Conservation (phyloP, 768 basidiomycete species). For the Grammothele lineata region DNA sequence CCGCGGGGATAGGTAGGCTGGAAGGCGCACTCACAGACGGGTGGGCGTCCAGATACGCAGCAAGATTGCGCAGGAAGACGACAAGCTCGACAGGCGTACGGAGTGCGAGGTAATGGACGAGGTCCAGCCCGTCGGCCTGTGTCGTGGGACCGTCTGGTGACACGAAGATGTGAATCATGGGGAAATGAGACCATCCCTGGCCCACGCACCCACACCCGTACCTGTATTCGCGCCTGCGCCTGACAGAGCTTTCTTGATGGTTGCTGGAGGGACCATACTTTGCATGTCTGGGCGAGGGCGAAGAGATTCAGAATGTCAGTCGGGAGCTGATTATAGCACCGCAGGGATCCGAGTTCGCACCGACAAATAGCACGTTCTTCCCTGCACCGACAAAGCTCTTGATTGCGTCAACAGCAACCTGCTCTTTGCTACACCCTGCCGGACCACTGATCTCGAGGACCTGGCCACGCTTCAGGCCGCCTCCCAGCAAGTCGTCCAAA, state of each 20-base stretch:
- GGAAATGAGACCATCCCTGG: neutral
- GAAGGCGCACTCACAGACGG: conserved; percentile 39
- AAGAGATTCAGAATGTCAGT: neutral
- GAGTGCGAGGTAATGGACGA: conserved; percentile 40
- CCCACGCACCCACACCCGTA: neutral
- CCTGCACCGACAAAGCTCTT: conserved; percentile 42
- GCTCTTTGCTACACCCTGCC: conserved; percentile 66
- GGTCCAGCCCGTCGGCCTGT: conserved; percentile 14
- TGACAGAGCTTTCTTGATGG: conserved; percentile 26
- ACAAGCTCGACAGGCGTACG: conserved; percentile 52
- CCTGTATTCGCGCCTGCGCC: conserved; percentile 8
- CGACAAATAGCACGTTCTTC: conserved; percentile 59
- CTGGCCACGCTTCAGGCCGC: conserved; percentile 57
- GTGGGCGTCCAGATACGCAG: conserved; percentile 38
- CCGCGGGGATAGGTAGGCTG: conserved; percentile 11
- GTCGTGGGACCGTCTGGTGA: conserved; percentile 12
- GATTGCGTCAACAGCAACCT: conserved; percentile 46
- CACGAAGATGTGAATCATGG: conserved; percentile 9
- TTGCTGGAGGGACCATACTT: conserved; percentile 38
- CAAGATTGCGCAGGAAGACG: conserved; percentile 53
- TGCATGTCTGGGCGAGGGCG: conserved; percentile 38
- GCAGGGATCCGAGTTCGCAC: conserved; percentile 33
- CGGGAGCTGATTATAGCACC: no score
- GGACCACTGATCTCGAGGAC: conserved; percentile 75
- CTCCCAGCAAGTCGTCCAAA: conserved; percentile 56